phyloP scores from a whole-genome alignment of 306 rosid species.

The Prunus mume region DNA sequence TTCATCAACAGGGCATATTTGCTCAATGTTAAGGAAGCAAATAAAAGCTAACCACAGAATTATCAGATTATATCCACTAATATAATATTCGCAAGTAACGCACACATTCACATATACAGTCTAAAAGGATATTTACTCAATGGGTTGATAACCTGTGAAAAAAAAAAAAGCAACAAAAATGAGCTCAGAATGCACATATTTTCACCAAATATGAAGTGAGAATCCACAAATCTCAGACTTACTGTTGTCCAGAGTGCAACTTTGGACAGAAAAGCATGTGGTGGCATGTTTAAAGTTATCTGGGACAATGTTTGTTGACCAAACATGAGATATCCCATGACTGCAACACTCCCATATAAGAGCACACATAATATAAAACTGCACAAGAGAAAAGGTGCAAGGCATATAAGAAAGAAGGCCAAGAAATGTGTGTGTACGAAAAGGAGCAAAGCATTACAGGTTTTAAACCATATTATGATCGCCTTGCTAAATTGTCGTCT shows the following conservation, averaged over 20 bases:
- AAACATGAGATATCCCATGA: slow-evolving; percentile 71
- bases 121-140: slow-evolving; percentile 79
- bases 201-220: slow-evolving; percentile 2
- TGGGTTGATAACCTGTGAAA: slow-evolving; percentile 64
- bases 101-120: background rate
- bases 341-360: slow-evolving; percentile 59
- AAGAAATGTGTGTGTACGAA: background rate
- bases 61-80: slow-evolving; percentile 7
- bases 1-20: slow-evolving; percentile 78
- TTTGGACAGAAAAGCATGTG: slow-evolving; percentile 46
- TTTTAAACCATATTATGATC: slow-evolving; percentile 35
- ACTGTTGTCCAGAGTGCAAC: slow-evolving; percentile 72
- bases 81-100: slow-evolving; percentile 12
- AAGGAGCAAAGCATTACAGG: background rate
- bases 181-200: slow-evolving; percentile 28
- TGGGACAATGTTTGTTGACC: slow-evolving; percentile 64
- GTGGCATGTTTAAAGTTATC: slow-evolving; percentile 73
- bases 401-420: slow-evolving; percentile 13
- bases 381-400: slow-evolving; percentile 23
- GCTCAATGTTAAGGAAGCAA: slow-evolving; percentile 49
- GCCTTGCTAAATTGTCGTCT: slow-evolving; percentile 59
- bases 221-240: slow-evolving; percentile 31
- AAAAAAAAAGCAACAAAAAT: slow-evolving; percentile 21
- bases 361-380: slow-evolving; percentile 58
- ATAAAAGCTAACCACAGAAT: background rate